Base-by-base conservation (phyloP, 441 rosid genomes). In the Biscutella laevigata region DNA sequence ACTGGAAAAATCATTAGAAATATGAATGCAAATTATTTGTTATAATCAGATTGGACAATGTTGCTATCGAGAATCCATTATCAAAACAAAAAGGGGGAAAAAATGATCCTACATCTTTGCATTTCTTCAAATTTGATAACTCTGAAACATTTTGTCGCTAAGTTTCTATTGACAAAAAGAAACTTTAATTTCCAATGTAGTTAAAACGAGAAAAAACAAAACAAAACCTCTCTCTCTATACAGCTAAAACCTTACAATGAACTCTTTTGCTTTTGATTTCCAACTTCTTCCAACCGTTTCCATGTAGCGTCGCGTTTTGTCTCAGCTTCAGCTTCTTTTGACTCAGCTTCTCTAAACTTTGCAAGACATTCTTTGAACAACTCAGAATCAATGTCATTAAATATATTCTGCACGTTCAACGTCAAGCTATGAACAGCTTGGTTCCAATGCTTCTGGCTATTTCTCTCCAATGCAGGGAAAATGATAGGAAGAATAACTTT, bases 391-490 rank as follows among this genome's bases (percentile, higher is more conserved):
- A 58, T 66, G 62, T 84, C 94, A 0, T 67, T 41, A 50, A 82
- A 82, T 50, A 84, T 64, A 69, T 82, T 82, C 39, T 78, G 67
- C 7, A 79, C 84, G 35, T 80, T 84, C 54, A 76, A 42, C 4
- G 89, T 84, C 71, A 80, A 72, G 74, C 76, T 73, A 36, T 78
- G 84, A 59, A 84, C 94, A 16, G 68, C 85, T 57, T 78, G 86
- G 53, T 78, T 84, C 89, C 89, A 84, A 61, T 82, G 94, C 17
- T 71, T 70, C 12, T 74, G 65, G 2, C 76, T 73, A n/a, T 82
- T 84, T 71, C 69, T 80, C 71, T 82, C 85, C 66, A 84, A 51
- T 5, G 89, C 73, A 38, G 80, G 80, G 29, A 82, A 80, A 60
- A 84, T 75, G 4, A 82, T 75, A 11, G 85, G 89, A 59, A 84